Conservation (phyloP, 2,329 filamentous ascomycete species). For the Chalaropsis ovoidea region DNA sequence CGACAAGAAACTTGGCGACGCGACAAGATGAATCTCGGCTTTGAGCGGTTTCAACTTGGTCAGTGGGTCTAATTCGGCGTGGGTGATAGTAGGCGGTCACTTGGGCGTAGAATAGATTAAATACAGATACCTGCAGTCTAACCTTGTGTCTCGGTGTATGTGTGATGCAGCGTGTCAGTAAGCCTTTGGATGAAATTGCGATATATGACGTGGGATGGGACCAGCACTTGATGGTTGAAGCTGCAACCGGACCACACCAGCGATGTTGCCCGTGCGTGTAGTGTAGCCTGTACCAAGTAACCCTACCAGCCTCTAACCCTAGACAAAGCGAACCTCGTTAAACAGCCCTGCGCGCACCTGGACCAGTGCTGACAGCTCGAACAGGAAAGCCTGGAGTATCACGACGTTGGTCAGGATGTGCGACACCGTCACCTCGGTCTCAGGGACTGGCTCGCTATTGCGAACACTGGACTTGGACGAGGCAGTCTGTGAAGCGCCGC, state of each 20-base stretch:
- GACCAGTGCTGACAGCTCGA: slow-evolving; percentile 64
- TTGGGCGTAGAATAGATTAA: background rate
- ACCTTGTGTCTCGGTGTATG: background rate
- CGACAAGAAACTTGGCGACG: too few relatives aligned
- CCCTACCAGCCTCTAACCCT: background rate
- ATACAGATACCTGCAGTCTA: background rate
- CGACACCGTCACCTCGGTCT: slow-evolving; percentile 54
- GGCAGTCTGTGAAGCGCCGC: background rate
- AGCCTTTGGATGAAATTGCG: background rate
- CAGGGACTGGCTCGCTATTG: slow-evolving; percentile 21
- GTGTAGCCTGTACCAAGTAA: too few relatives aligned
- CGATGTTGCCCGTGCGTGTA: too few relatives aligned
- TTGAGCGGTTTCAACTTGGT: too few relatives aligned
- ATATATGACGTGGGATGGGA: background rate
- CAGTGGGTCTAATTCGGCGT: too few relatives aligned
- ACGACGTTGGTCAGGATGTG: slow-evolving; percentile 72
- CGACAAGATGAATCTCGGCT: too few relatives aligned
- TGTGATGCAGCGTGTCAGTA: background rate
- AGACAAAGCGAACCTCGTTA: slow-evolving; percentile 58
- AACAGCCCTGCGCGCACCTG: slow-evolving; percentile 67
- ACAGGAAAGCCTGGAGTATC: slow-evolving; percentile 67
- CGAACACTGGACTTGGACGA: slow-evolving; percentile 8
- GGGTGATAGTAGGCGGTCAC: background rate
- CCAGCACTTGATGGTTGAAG: too few relatives aligned
- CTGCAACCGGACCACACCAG: background rate